Conservation (phyloP, 2,329 filamentous ascomycete species). For the Rhynchosporium graminicola region DNA sequence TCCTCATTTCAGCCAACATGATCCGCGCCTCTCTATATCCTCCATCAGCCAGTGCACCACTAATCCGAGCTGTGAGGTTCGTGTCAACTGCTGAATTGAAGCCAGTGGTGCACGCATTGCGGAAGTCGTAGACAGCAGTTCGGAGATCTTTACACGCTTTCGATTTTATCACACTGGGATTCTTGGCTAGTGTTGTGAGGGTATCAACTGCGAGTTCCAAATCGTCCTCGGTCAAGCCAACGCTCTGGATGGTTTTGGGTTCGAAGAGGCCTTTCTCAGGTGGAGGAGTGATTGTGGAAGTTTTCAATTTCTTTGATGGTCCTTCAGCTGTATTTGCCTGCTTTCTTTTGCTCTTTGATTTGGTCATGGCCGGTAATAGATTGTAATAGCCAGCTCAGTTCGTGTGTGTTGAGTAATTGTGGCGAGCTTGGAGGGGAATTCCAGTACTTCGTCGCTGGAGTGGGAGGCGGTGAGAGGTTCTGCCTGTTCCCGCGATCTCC, state of each 20-base stretch:
- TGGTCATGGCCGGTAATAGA: slow-evolving; percentile 41
- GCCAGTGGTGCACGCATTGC: slow-evolving; percentile 67
- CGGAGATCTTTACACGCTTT: slow-evolving; percentile 68
- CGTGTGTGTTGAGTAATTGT: background rate
- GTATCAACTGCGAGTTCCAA: slow-evolving; percentile 69
- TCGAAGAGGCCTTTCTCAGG: slow-evolving; percentile 43
- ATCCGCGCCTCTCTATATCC: slow-evolving; percentile 66
- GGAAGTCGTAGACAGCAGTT: slow-evolving; percentile 68
- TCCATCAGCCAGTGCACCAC: slow-evolving; percentile 64
- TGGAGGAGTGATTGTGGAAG: slow-evolving; percentile 41
- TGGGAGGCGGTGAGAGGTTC: background rate
- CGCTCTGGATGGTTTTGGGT: slow-evolving; percentile 52
- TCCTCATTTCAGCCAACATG: slow-evolving; percentile 68
- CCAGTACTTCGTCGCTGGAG: background rate
- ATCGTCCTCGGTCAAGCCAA: slow-evolving; percentile 66
- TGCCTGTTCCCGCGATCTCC: background rate
- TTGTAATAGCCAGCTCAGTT: background rate
- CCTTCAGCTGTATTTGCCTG: slow-evolving; percentile 45
- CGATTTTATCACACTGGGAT: slow-evolving; percentile 66
- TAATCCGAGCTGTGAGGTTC: slow-evolving; percentile 67
- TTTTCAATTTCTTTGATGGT: slow-evolving; percentile 46
- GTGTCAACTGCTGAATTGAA: slow-evolving; percentile 58
- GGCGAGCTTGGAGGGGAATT: background rate
- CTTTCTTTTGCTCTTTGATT: slow-evolving; percentile 50
- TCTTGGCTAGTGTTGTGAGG: slow-evolving; percentile 55